A percentile compares a stretch with the other conserved stretches of the same genome.
Evolutionary conservation across 2,329 filamentous ascomycete genomes (phyloP).

Genomic region (Exserohilum turcica): DNA sequence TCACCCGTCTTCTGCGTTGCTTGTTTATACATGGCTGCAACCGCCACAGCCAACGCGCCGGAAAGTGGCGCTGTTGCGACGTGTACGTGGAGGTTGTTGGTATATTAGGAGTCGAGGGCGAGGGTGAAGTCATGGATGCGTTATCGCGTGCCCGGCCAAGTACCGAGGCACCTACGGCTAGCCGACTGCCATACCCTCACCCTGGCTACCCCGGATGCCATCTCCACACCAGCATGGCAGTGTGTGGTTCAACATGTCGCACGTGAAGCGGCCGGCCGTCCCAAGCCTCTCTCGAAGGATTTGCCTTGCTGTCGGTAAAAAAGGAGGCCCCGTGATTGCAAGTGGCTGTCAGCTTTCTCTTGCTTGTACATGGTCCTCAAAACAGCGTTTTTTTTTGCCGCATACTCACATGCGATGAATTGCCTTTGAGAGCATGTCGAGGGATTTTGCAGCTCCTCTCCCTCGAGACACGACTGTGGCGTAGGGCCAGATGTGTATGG

Average conservation of each 20-base stretch:
- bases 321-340: background rate
- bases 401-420: background rate
- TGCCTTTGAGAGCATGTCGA: background rate
- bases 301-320: background rate
- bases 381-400: background rate
- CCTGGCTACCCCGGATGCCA: slow-evolving; percentile 19
- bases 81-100: slow-evolving; percentile 22
- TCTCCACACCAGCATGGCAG: slow-evolving; percentile 3
- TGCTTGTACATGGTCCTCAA: background rate
- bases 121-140: slow-evolving; percentile 33
- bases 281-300: background rate
- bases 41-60: slow-evolving; percentile 25
- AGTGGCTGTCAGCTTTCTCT: background rate
- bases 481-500: background rate
- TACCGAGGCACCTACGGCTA: slow-evolving; percentile 40
- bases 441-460: background rate
- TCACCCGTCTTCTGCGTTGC: slow-evolving; percentile 49
- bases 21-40: slow-evolving; percentile 44
- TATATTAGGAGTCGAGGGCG: slow-evolving; percentile 20
- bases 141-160: slow-evolving; percentile 14
- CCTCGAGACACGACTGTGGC: background rate
- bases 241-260: background rate
- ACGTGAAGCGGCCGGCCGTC: background rate
- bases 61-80: slow-evolving; percentile 15
- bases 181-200: background rate